Evolutionary conservation across 352 stramenopile genomes (phyloP).

Genomic region (Phytophthora melonis): DNA sequence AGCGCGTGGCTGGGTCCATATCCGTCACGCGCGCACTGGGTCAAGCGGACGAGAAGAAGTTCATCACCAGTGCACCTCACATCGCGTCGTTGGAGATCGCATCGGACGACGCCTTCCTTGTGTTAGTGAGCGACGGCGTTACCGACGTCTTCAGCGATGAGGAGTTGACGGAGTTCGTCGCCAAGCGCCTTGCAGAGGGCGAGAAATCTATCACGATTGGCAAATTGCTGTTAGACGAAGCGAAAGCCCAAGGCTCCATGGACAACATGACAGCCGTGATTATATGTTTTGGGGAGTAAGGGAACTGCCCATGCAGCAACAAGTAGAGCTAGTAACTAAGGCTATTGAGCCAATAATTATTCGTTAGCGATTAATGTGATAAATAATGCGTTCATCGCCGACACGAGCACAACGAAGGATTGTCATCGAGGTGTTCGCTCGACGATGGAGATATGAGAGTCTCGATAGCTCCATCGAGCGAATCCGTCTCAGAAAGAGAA

Average conservation of each 20-base stretch:
- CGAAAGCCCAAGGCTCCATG: constrained; percentile 71
- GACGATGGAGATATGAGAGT: too few relatives aligned
- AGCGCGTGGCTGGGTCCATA: constrained; percentile 76
- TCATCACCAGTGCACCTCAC: constrained; percentile 76
- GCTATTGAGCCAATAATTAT: constrained; percentile 35
- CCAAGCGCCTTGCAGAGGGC: constrained; percentile 48
- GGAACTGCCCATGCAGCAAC: constrained; percentile 12
- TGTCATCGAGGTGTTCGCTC: background rate
- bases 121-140: constrained; percentile 83
- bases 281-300: constrained; percentile 68
- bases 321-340: constrained; percentile 48
- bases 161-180: constrained; percentile 73
- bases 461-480: too few relatives aligned
- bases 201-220: constrained; percentile 68
- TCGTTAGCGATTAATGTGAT: constrained; percentile 25
- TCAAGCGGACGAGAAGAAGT: constrained; percentile 86
- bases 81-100: constrained; percentile 65
- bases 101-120: constrained; percentile 64
- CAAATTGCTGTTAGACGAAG: constrained; percentile 71
- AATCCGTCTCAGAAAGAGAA: too few relatives aligned
- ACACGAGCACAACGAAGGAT: constrained; percentile 3
- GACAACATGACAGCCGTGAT: constrained; percentile 89
- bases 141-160: constrained; percentile 81
- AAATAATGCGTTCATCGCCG: constrained; percentile 21
- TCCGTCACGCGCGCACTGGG: constrained; percentile 79